Evolutionary conservation across 2,329 filamentous ascomycete species (phyloP).

Genomic region (Hypoxylon sp.): DNA sequence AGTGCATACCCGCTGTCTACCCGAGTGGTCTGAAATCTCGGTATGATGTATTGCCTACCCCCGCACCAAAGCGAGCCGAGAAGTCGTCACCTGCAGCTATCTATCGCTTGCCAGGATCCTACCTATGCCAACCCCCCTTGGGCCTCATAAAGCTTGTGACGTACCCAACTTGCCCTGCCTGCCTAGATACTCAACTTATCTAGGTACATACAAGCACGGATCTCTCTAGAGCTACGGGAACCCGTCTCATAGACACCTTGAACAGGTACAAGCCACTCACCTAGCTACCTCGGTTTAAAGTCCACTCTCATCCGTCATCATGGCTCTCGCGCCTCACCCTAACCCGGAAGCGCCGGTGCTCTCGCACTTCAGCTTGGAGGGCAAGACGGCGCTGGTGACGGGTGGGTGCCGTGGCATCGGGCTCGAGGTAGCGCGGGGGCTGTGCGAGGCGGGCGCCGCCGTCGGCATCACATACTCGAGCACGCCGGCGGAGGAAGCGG

Average conservation of each 20-base stretch:
- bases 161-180: too few species aligned
- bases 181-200: not conserved
- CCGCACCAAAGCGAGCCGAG: slow-evolving; percentile 31
- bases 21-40: slow-evolving; percentile 15
- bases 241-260: too few species aligned
- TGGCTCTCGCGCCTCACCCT: slow-evolving; percentile 44
- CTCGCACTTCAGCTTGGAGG: slow-evolving; percentile 42
- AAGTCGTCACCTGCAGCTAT: slow-evolving; percentile 4
- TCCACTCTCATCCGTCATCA: slow-evolving; percentile 9
- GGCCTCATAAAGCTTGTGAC: too few species aligned
- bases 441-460: slow-evolving; percentile 43
- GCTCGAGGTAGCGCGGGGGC: slow-evolving; percentile 43
- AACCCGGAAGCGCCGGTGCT: slow-evolving; percentile 45
- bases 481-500: slow-evolving; percentile 40
- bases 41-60: slow-evolving; percentile 31
- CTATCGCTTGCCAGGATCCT: slow-evolving; percentile 14
- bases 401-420: slow-evolving; percentile 45
- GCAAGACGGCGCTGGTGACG: slow-evolving; percentile 44
- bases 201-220: not conserved
- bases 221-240: not conserved
- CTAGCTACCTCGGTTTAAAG: not conserved
- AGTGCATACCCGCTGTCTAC: slow-evolving; percentile 7
- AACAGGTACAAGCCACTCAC: too few species aligned
- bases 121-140: slow-evolving; percentile 7
- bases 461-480: slow-evolving; percentile 46